These are phyloP conservation scores for Trichoderma cornu-damae DNA, from an alignment of 2,329 filamentous ascomycete species.

Conservation along the genomic window DNA sequence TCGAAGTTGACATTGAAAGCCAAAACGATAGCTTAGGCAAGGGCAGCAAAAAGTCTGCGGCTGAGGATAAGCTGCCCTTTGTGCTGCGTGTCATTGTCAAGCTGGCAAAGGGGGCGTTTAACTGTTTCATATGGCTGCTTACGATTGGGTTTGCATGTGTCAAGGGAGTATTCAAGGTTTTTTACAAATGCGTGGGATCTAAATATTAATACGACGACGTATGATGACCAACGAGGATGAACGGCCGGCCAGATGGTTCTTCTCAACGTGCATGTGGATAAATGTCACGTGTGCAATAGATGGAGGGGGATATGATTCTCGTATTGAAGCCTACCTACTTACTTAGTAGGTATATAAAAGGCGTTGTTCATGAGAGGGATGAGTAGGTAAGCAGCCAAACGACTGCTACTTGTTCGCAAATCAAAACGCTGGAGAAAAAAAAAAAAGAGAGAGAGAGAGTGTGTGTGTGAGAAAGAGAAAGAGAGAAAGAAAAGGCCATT, in stretches of 20 bases:
- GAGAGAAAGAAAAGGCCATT: neutral
- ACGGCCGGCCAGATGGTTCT: neutral
- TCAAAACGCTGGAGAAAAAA: neutral
- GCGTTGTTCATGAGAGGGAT: no score
- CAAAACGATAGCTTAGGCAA: conserved; percentile 46
- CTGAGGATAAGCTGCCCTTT: conserved; percentile 47
- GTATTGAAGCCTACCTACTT: neutral
- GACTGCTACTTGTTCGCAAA: no score
- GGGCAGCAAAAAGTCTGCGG: conserved; percentile 36
- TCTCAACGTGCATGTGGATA: neutral
- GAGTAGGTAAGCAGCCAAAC: no score
- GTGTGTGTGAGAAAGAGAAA: neutral
- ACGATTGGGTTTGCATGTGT: conserved; percentile 52
- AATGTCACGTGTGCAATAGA: no score
- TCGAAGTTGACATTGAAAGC: conserved; percentile 59
- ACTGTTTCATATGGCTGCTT: conserved; percentile 54
- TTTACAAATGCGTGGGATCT: conserved; percentile 48
- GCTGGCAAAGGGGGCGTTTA: conserved; percentile 49
- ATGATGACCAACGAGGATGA: conserved; percentile 6
- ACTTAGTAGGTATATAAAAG: no score
- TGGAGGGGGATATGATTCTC: neutral
- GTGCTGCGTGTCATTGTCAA: conserved; percentile 46
- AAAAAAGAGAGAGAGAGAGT: neutral
- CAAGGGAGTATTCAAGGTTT: conserved; percentile 44
- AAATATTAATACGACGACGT: conserved; percentile 33